These are phyloP conservation scores for Aspergillus steynii DNA, from an alignment of 495 filamentous ascomycete genomes.

Conservation along the genomic window DNA sequence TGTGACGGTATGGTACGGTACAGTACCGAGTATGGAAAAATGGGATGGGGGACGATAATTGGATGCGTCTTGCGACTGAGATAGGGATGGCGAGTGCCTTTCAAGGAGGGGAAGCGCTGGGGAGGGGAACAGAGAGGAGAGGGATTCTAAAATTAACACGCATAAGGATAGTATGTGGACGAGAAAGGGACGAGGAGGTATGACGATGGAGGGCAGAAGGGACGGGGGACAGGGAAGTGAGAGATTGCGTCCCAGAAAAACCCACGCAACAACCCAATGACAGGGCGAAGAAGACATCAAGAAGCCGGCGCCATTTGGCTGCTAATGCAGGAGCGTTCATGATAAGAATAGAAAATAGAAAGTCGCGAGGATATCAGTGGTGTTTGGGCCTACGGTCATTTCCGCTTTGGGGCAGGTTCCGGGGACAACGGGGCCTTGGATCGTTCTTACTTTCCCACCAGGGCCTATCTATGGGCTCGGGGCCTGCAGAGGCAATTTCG, in stretches of 20 bases:
- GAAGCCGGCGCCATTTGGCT: background rate
- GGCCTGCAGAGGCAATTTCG: too few species aligned
- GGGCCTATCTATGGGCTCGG: too few species aligned
- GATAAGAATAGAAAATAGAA: constrained; percentile 6
- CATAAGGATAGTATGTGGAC: background rate
- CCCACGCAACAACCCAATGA: constrained; percentile 1
- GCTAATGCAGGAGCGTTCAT: constrained; percentile 1
- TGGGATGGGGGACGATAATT: background rate
- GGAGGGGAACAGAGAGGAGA: background rate
- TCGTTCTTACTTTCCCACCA: too few species aligned
- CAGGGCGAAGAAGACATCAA: background rate
- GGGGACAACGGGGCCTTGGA: too few species aligned
- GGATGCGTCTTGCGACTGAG: background rate
- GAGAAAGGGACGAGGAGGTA: background rate
- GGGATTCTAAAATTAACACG: constrained; percentile 3
- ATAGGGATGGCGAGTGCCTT: too few species aligned
- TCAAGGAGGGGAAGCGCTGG: background rate
- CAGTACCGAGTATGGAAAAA: background rate
- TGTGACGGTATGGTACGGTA: constrained; percentile 5
- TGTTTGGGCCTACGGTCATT: too few species aligned
- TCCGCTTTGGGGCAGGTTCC: background rate
- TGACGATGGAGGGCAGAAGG: too few species aligned
- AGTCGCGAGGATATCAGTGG: too few species aligned
- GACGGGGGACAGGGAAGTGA: too few species aligned
- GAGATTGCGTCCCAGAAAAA: too few species aligned